phyloP scores from a whole-genome alignment of 2,329 filamentous ascomycete genomes.

The Exophiala sp. region DNA sequence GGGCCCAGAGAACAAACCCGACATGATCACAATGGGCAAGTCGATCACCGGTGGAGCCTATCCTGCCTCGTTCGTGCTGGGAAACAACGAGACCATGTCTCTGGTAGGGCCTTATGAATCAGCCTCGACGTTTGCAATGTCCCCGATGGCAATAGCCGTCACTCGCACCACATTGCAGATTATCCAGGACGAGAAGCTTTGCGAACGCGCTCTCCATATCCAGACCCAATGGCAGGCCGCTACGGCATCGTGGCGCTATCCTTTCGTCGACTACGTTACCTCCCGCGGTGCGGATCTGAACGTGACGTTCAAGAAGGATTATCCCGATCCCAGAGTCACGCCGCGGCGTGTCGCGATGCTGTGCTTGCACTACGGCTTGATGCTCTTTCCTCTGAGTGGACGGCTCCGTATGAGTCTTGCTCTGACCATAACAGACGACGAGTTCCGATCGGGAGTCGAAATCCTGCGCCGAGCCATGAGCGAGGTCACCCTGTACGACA shows the following conservation, averaged over 20 bases:
- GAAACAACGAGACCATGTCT: conserved; percentile 3
- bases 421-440: conserved; percentile 7
- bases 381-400: not conserved
- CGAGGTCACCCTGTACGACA: not conserved
- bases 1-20: conserved; percentile 67
- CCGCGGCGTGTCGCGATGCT: not conserved
- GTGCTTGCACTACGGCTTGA: conserved; percentile 2
- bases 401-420: not conserved
- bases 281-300: conserved; percentile 1
- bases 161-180: not conserved
- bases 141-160: not conserved
- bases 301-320: not conserved
- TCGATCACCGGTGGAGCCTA: conserved; percentile 9
- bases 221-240: not conserved
- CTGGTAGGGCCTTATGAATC: not conserved
- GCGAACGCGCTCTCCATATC: not conserved
- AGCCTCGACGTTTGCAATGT: not conserved
- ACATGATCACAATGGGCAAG: conserved; percentile 73
- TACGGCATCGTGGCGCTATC: not conserved
- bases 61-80: conserved; percentile 4
- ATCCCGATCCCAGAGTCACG: not conserved
- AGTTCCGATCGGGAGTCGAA: not conserved
- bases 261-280: not conserved
- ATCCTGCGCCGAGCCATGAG: not conserved
- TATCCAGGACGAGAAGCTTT: conserved; percentile 1